Conservation (phyloP, 2,329 filamentous ascomycete genomes). For the Cytospora schulzeri region DNA sequence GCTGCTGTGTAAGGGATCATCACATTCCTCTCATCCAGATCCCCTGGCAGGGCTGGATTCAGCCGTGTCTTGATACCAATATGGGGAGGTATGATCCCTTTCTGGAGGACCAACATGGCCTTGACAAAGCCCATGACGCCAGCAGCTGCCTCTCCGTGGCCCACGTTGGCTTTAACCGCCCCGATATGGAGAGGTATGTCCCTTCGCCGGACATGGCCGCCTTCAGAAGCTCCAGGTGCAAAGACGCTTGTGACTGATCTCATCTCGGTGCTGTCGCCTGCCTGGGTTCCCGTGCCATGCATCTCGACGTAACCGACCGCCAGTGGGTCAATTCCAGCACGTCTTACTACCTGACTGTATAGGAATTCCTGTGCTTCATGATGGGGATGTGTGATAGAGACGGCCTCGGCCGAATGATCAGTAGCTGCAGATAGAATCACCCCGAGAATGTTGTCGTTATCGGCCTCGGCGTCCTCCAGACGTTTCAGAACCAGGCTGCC, state of each 20-base stretch:
- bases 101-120: constrained; percentile 51
- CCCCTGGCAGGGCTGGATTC: constrained; percentile 3
- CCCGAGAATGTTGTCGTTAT: constrained; percentile 54
- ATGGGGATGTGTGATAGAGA: constrained; percentile 72
- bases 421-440: constrained; percentile 62
- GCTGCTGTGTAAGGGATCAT: neutral
- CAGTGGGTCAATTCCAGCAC: constrained; percentile 56
- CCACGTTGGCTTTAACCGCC: constrained; percentile 50
- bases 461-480: constrained; percentile 47
- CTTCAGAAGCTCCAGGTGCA: no score
- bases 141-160: constrained; percentile 49
- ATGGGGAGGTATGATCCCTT: constrained; percentile 53
- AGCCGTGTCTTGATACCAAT: constrained; percentile 45
- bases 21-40: neutral
- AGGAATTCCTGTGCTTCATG: constrained; percentile 63
- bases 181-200: constrained; percentile 41
- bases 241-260: constrained; percentile 62
- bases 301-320: constrained; percentile 67
- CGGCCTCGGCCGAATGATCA: constrained; percentile 65
- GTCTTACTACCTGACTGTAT: constrained; percentile 58
- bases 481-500: constrained; percentile 49
- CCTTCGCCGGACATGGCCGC: no score
- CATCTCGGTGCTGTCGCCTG: constrained; percentile 69
- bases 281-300: constrained; percentile 72
- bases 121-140: constrained; percentile 50